Percentiles rank a stretch among this genome's conserved stretches.
These are phyloP conservation scores for Aspergillus eucalypticola DNA, from an alignment of 2,329 filamentous ascomycete genomes.

Conservation along the genomic window DNA sequence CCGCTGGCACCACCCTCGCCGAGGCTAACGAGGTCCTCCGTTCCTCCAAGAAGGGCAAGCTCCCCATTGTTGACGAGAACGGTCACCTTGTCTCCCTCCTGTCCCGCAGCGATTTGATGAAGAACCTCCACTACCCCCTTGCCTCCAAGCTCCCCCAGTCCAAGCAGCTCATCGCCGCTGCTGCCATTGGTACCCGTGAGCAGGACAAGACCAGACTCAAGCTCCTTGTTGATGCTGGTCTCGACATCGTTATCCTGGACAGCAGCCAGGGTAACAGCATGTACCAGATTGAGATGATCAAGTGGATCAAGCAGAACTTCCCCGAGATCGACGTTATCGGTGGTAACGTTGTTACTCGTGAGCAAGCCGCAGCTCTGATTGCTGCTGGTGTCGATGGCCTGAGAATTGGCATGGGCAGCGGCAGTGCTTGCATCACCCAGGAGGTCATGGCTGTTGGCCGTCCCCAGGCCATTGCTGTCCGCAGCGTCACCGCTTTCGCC, in stretches of 20 bases:
- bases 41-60: slow-evolving; percentile 97
- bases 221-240: slow-evolving; percentile 87
- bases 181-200: slow-evolving; percentile 90
- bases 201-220: slow-evolving; percentile 86
- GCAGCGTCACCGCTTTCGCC: slow-evolving; percentile 85
- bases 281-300: slow-evolving; percentile 98
- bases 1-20: slow-evolving; percentile 74
- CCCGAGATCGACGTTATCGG: slow-evolving; percentile 90
- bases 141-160: slow-evolving; percentile 95
- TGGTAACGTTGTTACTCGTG: slow-evolving; percentile 96
- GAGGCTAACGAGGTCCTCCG: slow-evolving; percentile 93
- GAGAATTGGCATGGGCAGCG: slow-evolving; percentile 97
- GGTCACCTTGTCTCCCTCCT: slow-evolving; percentile 90
- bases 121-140: slow-evolving; percentile 95
- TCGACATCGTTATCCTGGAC: slow-evolving; percentile 94
- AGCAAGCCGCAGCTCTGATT: slow-evolving; percentile 90
- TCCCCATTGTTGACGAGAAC: slow-evolving; percentile 82
- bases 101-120: slow-evolving; percentile 92
- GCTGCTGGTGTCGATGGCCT: slow-evolving; percentile 93
- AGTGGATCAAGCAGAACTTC: slow-evolving; percentile 86
- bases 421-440: slow-evolving; percentile 97
- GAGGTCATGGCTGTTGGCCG: slow-evolving; percentile 99
- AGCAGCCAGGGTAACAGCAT: slow-evolving; percentile 97
- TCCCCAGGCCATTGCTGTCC: slow-evolving; percentile 90
- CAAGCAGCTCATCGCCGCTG: slow-evolving; percentile 95